These are phyloP conservation scores for Glycine tomentella DNA, from an alignment of 306 rosid species.

Conservation along the genomic window DNA sequence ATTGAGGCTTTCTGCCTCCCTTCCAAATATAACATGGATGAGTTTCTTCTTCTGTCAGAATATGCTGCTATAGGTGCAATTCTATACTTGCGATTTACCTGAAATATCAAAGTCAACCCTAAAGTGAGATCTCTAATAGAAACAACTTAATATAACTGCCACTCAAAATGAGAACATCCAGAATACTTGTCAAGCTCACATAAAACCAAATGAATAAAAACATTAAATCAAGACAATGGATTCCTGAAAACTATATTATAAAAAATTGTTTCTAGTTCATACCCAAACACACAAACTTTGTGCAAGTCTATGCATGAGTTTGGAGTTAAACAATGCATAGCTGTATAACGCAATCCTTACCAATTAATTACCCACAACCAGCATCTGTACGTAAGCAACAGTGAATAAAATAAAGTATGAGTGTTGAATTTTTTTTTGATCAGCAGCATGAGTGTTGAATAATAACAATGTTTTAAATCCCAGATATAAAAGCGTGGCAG, in stretches of 20 bases:
- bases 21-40: slow-evolving; percentile 56
- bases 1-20: slow-evolving; percentile 66
- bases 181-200: slow-evolving; percentile 28
- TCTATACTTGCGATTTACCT: slow-evolving; percentile 90
- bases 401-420: slow-evolving; percentile 25
- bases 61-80: slow-evolving; percentile 64
- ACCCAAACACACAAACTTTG: neutral
- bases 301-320: neutral
- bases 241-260: slow-evolving; percentile 9
- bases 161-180: slow-evolving; percentile 32
- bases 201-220: neutral
- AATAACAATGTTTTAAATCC: neutral
- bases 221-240: slow-evolving; percentile 34
- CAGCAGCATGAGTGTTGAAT: neutral
- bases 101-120: slow-evolving; percentile 45
- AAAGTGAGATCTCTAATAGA: slow-evolving; percentile 39
- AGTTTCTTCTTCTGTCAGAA: slow-evolving; percentile 64
- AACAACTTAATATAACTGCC: slow-evolving; percentile 18
- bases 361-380: slow-evolving; percentile 32
- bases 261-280: slow-evolving; percentile 15
- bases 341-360: neutral
- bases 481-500: no score
- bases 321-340: slow-evolving; percentile 4
- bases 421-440: no score
- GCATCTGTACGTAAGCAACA: neutral